Percentiles rank a stretch among this genome's conserved stretches.
Conservation (phyloP, 1,284 basidiomycete genomes). For the Psilocybe mexicana region DNA sequence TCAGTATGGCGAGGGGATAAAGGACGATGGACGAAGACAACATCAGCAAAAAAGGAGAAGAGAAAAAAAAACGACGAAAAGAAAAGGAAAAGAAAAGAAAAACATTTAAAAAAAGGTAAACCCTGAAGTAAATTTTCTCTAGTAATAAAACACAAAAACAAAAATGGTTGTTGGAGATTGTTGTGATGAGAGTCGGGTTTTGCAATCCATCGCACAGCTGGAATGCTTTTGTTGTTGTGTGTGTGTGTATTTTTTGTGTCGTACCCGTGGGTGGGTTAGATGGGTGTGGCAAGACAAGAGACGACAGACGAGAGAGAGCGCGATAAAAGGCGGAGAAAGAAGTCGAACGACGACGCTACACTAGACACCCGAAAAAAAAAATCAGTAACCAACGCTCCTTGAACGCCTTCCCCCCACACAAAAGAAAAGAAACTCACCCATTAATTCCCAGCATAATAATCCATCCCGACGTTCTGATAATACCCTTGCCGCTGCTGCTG, state of each 20-base stretch:
- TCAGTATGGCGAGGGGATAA: background rate
- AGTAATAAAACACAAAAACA: too few species aligned
- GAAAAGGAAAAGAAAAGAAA: background rate
- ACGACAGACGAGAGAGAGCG: too few species aligned
- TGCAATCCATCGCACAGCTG: too few species aligned
- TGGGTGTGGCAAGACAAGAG: too few species aligned
- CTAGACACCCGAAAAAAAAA: background rate
- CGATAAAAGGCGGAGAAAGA: too few species aligned
- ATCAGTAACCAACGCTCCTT: background rate
- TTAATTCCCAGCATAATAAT: background rate
- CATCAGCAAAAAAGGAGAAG: background rate
- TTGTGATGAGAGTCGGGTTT: too few species aligned
- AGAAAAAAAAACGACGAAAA: background rate
- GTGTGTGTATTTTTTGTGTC: too few species aligned
- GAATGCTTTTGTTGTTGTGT: too few species aligned
- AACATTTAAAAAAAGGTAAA: background rate
- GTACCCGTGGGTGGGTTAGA: too few species aligned
- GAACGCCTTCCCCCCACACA: background rate
- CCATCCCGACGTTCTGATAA: conserved; percentile 1
- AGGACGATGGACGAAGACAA: background rate
- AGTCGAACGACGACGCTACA: too few species aligned
- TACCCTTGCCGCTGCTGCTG: background rate
- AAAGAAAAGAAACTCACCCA: too few species aligned
- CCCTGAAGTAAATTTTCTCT: background rate
- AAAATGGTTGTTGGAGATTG: too few species aligned